Base-by-base conservation (phyloP, 768 basidiomycete species). In the Psilocybe tampanensis region DNA sequence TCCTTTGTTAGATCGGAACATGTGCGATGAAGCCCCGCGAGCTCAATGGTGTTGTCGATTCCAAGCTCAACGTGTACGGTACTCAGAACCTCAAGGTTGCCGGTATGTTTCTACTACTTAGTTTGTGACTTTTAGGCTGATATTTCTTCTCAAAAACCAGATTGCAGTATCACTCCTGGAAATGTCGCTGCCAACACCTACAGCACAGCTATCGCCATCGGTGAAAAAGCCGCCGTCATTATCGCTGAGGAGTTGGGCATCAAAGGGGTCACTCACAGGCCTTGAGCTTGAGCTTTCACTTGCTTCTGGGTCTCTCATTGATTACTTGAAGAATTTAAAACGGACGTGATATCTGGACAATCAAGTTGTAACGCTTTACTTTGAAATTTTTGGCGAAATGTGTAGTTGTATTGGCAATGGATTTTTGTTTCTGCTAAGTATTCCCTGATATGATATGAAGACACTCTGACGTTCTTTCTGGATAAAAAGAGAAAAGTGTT, bases 171-270 rank as follows among this genome's bases (percentile, higher is more conserved):
- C 33, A 58, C 62, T 2, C 70, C 70, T 12, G 61, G 59, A 8
- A 74, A 72, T 55, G 72, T 74, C n/a, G 67, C 65, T 18, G 56
- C 62, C 18, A 74, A 74, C 53, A 76, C 74, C 1, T 76, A 74
- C 55, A 74, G 67, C 49, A 67, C 72, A 3, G 69, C 72, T 13
- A 45, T 76, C 21, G 68, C 68, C 0, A 69, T 86, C 13, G 83
- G 81, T 1, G 84, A 86, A 68, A 85, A 84, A 68, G 84, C 82
- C 0, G 82, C 82, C 0, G 36, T 73, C 15, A 74, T 85, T 24
- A 79, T 86, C 32, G 80, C 76, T 5, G 74, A 80, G 45, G 83
- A 84, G 4, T 34, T 60, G 17, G 59, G 59, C 11, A 61, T 64
- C 41, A 55, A 56, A 42, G 57, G 63, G 9, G 55, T 60, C 22